A percentile compares a stretch with the other conserved stretches of the same genome.
Conservation (phyloP, 805 yeast species). For the Clavispora fructus region DNA sequence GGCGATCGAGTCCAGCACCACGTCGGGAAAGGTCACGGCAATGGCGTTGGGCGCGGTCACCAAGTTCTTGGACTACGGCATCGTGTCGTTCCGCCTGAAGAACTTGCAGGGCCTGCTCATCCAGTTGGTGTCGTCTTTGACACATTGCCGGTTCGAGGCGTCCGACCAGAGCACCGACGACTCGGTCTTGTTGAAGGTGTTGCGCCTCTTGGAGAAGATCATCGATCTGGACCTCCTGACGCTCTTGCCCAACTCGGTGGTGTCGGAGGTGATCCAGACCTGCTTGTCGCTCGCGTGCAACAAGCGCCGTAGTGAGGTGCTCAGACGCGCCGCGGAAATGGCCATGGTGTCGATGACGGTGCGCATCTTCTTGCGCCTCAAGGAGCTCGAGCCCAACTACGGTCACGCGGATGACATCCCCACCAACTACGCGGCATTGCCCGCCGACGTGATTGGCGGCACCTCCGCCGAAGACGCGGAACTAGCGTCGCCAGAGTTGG, state of each 20-base stretch:
- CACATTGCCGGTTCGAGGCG: constrained; percentile 95
- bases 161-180: constrained; percentile 91
- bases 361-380: constrained; percentile 58
- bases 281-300: constrained; percentile 90
- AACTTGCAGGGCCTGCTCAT: constrained; percentile 55
- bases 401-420: constrained; percentile 37
- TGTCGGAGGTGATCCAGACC: constrained; percentile 86
- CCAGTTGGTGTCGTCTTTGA: constrained; percentile 67
- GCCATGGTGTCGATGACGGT: constrained; percentile 67
- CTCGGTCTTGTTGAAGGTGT: constrained; percentile 78
- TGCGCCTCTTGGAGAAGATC: constrained; percentile 63
- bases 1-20: constrained; percentile 75
- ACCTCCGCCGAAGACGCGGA: constrained; percentile 12
- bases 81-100: constrained; percentile 51
- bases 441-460: constrained; percentile 58
- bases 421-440: constrained; percentile 45
- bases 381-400: constrained; percentile 44
- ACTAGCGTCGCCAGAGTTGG: not conserved
- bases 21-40: constrained; percentile 82
- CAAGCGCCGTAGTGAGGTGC: constrained; percentile 82
- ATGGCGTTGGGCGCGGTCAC: constrained; percentile 72
- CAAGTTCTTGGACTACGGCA: constrained; percentile 65
- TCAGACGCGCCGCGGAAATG: constrained; percentile 84
- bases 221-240: constrained; percentile 61
- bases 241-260: constrained; percentile 70